These are phyloP conservation scores for Filobasidium wieringae DNA, from an alignment of 768 basidiomycete species.

Conservation along the genomic window DNA sequence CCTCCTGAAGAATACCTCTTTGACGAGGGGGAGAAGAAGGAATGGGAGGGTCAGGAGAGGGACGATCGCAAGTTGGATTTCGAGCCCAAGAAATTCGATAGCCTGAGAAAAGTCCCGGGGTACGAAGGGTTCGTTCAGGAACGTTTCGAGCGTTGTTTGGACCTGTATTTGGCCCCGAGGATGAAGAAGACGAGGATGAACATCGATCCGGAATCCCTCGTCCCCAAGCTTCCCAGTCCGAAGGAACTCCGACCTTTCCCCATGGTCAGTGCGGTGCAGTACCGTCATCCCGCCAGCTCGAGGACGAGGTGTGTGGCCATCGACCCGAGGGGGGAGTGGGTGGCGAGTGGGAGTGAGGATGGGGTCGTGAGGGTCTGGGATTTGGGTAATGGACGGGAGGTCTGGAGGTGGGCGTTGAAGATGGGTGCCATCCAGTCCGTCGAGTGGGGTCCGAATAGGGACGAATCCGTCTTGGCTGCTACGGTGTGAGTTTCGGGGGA, in stretches of 20 bases:
- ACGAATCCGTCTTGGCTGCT: constrained; percentile 66
- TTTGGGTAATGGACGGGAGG: constrained; percentile 71
- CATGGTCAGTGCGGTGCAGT: constrained; percentile 61
- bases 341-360: constrained; percentile 76
- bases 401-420: constrained; percentile 73
- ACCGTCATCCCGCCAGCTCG: constrained; percentile 52
- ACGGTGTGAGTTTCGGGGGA: constrained; percentile 61
- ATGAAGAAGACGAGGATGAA: constrained; percentile 64
- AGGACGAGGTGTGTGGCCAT: constrained; percentile 63
- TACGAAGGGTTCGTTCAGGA: constrained; percentile 87
- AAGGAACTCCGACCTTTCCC: constrained; percentile 89
- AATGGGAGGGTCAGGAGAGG: constrained; percentile 70
- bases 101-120: constrained; percentile 80
- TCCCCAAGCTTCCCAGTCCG: constrained; percentile 89
- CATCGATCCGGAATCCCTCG: constrained; percentile 77
- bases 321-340: constrained; percentile 85
- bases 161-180: constrained; percentile 90
- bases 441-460: constrained; percentile 85
- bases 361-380: constrained; percentile 87
- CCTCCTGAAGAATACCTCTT: constrained; percentile 94
- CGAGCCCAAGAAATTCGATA: constrained; percentile 71
- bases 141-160: constrained; percentile 82
- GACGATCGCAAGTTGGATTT: constrained; percentile 85
- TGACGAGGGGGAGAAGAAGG: constrained; percentile 62
- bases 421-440: constrained; percentile 62